Evolutionary conservation across 257 asterid species (phyloP).

Genomic region (Voacanga thouarsii): DNA sequence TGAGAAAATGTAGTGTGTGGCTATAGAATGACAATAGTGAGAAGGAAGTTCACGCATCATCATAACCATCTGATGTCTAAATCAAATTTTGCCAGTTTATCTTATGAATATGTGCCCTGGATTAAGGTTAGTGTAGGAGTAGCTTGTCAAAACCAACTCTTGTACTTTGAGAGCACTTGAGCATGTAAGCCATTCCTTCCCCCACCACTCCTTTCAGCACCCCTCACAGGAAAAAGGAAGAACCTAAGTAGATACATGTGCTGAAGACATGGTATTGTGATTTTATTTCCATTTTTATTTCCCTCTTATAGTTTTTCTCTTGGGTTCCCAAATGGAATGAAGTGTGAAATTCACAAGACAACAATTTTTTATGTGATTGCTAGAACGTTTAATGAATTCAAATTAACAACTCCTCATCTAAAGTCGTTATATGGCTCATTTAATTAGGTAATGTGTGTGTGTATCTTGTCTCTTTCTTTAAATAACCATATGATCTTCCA

Average conservation of each 20-base stretch:
- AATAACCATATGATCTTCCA: conserved; percentile 25
- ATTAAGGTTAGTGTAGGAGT: background rate
- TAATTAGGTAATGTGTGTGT: background rate
- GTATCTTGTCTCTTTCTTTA: background rate
- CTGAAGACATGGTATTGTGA: background rate
- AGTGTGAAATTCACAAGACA: background rate
- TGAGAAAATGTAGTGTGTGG: background rate
- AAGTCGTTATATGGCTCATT: background rate
- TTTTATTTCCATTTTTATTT: background rate
- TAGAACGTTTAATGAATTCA: background rate
- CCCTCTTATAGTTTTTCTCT: conserved; percentile 5
- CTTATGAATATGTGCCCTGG: background rate
- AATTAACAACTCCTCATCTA: background rate
- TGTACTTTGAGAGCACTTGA: background rate
- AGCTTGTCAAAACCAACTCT: background rate
- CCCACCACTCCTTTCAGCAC: background rate
- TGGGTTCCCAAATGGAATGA: background rate
- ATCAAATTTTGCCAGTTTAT: background rate
- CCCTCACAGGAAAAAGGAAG: background rate
- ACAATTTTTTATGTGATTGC: background rate
- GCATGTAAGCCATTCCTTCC: background rate
- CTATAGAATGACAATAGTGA: background rate
- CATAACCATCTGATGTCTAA: background rate
- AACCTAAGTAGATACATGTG: no score
- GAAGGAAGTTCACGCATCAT: background rate